Evolutionary conservation across 1,284 basidiomycete species (phyloP), one percentile per base, ranked within the genome.

Genomic region (Pseudozyma sp.): DNA sequence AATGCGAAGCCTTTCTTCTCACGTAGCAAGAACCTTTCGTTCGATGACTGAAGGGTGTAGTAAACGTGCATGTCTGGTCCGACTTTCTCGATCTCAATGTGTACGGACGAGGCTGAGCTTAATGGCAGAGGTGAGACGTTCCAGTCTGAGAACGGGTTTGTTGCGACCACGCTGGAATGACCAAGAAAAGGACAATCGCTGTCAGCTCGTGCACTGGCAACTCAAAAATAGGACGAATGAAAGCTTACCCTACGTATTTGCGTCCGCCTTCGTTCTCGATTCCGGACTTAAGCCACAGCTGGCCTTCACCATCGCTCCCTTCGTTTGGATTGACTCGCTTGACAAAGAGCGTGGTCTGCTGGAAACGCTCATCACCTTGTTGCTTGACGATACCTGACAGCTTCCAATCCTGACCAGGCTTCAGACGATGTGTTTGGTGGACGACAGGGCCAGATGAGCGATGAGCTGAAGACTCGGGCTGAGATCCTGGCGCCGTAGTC

Each of bases 301-400:
- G 66, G 4, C 50, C 59, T 12, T 62, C 44, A 11, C 40, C 39
- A 21, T 53, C 16, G 2, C 34, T 12, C 3, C 40, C 59, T 34
- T 44, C 12, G 0, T 49, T 14, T 1, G 47, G 11, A 8, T 43
- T 34, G 19, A 35, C 10, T 1, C 57, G 58, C 11, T 53, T 38
- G 18, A 72, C 40, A 35, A 72, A 72, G 9, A 72, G 59, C 8
- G 70, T 72, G 6, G 70, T 63, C n/a, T 72, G 70, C 19, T 72
- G 70, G 25, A 67, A 72, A 1, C 70, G 47, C 31, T 72, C 70
- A 5, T 14, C 38, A 16, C 70, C 70, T 12, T 56, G 12, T 40
- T 72, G 70, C 0, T 16, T 31, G 14, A 67, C 35, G 9, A 34
- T 16, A 38, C 59, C 70, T 11, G 54, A 56, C 1, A 72, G 53